These are phyloP conservation scores for Mortierella claussenii DNA, from an alignment of 192 early-diverging fungal genomes.

Conservation along the genomic window DNA sequence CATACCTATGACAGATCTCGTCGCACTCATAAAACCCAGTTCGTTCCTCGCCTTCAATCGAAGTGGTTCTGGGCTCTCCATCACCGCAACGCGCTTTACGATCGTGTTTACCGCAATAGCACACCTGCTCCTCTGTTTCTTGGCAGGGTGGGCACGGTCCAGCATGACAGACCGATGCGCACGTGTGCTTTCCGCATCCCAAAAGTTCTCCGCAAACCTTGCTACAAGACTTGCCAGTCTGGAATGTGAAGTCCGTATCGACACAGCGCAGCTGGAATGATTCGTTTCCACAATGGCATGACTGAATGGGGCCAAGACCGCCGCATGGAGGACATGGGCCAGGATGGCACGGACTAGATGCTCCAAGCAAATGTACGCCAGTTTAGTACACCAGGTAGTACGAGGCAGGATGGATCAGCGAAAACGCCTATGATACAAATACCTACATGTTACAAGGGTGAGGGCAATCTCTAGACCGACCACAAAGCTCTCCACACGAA, in stretches of 20 bases:
- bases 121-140: conserved; percentile 62
- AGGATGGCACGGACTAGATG: conserved; percentile 82
- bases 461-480: conserved; percentile 69
- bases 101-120: conserved; percentile 75
- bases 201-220: conserved; percentile 73
- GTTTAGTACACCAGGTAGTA: no score
- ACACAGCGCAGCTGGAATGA: conserved; percentile 77
- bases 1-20: conserved; percentile 59
- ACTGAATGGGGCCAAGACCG: conserved; percentile 74
- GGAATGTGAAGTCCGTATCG: conserved; percentile 72
- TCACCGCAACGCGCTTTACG: conserved; percentile 68
- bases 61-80: conserved; percentile 53
- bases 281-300: conserved; percentile 87
- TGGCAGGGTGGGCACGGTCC: conserved; percentile 76
- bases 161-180: conserved; percentile 72
- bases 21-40: conserved; percentile 66
- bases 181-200: conserved; percentile 77
- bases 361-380: no score
- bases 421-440: background rate
- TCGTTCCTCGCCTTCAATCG: conserved; percentile 43
- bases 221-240: conserved; percentile 75
- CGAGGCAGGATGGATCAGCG: background rate
- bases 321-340: conserved; percentile 95
- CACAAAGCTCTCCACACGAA: conserved; percentile 86
- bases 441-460: conserved; percentile 80